phyloP scores from a whole-genome alignment of 768 basidiomycete genomes.

The Myochromella boudieri region DNA sequence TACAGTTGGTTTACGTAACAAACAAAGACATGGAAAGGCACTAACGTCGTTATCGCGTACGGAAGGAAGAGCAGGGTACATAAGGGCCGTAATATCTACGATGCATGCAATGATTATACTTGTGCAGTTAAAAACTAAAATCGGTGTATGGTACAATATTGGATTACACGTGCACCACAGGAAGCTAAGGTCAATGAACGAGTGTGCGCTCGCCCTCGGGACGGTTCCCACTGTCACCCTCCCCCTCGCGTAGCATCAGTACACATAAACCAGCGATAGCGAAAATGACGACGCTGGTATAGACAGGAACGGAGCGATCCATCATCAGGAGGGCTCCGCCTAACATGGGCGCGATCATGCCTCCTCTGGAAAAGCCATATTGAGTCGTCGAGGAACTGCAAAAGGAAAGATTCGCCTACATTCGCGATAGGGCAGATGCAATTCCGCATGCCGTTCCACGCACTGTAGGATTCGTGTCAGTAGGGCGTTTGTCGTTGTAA shows the following conservation, averaged over 20 bases:
- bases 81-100: background rate
- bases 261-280: constrained; percentile 62
- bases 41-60: too few relatives aligned
- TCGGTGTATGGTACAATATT: constrained; percentile 6
- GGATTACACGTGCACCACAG: background rate
- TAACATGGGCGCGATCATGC: constrained; percentile 83
- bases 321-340: constrained; percentile 74
- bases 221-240: constrained; percentile 33
- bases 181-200: constrained; percentile 22
- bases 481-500: background rate
- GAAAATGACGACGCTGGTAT: constrained; percentile 69
- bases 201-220: constrained; percentile 22
- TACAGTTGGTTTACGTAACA: too few relatives aligned
- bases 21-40: too few relatives aligned
- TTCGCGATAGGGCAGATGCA: constrained; percentile 81
- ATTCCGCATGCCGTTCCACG: constrained; percentile 89
- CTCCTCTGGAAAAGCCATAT: constrained; percentile 53
- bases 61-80: too few relatives aligned
- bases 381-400: constrained; percentile 3
- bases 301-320: constrained; percentile 71
- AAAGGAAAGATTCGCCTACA: constrained; percentile 45
- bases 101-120: background rate
- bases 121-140: constrained; percentile 6
- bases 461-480: constrained; percentile 37
- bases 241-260: constrained; percentile 53